These are phyloP conservation scores for Aspergillus saccharolyticus DNA, from an alignment of 495 filamentous ascomycete species.

Conservation along the genomic window DNA sequence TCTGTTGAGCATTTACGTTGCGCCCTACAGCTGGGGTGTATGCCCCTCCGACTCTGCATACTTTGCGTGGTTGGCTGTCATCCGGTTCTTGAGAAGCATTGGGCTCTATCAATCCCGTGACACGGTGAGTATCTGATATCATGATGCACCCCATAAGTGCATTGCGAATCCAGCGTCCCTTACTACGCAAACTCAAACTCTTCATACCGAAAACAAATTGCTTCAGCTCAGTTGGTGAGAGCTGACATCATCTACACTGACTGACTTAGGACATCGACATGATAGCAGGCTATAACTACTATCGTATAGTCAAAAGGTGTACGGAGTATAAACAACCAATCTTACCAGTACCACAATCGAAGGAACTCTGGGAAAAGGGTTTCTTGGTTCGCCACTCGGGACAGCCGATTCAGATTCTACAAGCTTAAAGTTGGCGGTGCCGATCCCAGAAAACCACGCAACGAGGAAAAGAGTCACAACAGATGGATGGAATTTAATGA, in stretches of 20 bases:
- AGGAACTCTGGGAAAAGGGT: neutral
- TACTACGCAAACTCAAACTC: neutral
- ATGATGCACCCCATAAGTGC: neutral
- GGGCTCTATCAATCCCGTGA: too few relatives aligned
- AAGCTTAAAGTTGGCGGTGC: neutral
- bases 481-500: neutral
- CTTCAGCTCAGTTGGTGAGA: neutral
- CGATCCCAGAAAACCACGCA: neutral
- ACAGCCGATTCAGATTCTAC: neutral
- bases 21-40: neutral
- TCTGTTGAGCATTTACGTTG: neutral
- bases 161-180: neutral
- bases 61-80: neutral
- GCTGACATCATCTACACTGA: conserved; percentile 12
- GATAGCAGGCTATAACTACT: too few relatives aligned
- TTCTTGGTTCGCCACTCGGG: neutral
- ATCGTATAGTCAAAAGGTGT: too few relatives aligned
- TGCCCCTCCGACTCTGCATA: neutral
- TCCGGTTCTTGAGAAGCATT: neutral
- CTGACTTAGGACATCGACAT: too few relatives aligned
- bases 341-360: neutral
- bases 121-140: neutral
- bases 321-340: neutral
- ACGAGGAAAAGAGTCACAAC: neutral
- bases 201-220: neutral